phyloP scores from a whole-genome alignment of 2,329 filamentous ascomycete species.

The Xenoacremonium recifei region DNA sequence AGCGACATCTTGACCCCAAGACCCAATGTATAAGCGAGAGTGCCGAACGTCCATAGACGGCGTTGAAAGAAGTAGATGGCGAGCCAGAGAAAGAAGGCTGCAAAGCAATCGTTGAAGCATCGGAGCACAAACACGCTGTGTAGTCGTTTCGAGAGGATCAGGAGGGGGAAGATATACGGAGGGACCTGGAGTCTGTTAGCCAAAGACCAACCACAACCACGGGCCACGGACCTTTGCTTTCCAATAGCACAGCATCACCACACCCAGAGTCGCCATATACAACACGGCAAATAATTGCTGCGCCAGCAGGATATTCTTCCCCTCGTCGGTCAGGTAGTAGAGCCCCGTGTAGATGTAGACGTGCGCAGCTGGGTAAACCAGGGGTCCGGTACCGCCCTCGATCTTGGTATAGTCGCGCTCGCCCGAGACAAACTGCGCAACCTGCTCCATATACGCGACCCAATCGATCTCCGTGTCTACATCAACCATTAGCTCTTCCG shows the following conservation, averaged over 20 bases:
- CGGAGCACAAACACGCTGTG: slow-evolving; percentile 92
- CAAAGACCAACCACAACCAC: background rate
- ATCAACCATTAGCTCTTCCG: slow-evolving; percentile 10
- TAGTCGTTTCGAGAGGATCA: slow-evolving; percentile 85
- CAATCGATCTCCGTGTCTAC: slow-evolving; percentile 96
- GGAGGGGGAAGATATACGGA: slow-evolving; percentile 81
- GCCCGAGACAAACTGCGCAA: slow-evolving; percentile 74
- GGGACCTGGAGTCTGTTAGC: slow-evolving; percentile 55
- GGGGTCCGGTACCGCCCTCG: slow-evolving; percentile 82
- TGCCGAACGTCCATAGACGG: slow-evolving; percentile 70
- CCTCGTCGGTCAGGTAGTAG: slow-evolving; percentile 74
- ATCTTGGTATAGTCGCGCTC: slow-evolving; percentile 88
- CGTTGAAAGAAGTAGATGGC: slow-evolving; percentile 78
- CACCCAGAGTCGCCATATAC: slow-evolving; percentile 71
- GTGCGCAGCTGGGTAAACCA: slow-evolving; percentile 93
- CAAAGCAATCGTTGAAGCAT: slow-evolving; percentile 95
- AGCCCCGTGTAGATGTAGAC: slow-evolving; percentile 86
- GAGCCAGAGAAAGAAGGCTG: slow-evolving; percentile 77
- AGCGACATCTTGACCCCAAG: slow-evolving; percentile 95
- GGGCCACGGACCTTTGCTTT: slow-evolving; percentile 58
- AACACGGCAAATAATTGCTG: slow-evolving; percentile 79
- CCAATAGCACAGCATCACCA: slow-evolving; percentile 83
- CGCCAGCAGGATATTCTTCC: slow-evolving; percentile 73
- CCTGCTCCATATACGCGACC: slow-evolving; percentile 94
- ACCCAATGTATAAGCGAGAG: slow-evolving; percentile 71